Conservation (phyloP, 768 basidiomycete genomes). For the Dacryopinax primogenitus region DNA sequence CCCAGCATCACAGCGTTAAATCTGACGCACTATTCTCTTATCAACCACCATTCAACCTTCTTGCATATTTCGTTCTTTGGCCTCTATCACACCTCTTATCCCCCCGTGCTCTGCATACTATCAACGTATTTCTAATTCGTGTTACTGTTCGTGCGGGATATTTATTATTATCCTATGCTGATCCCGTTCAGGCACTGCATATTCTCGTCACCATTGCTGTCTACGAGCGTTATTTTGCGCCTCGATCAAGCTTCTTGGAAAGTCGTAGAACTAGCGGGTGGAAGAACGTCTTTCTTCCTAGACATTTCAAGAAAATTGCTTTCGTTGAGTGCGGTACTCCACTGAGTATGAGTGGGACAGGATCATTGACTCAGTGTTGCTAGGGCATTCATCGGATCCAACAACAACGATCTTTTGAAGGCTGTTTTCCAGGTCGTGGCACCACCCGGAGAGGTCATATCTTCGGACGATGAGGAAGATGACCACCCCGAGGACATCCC, state of each 20-base stretch:
- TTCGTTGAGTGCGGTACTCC: slow-evolving; percentile 38
- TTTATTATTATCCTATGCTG: background rate
- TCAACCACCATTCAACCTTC: slow-evolving; percentile 76
- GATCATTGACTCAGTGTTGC: background rate
- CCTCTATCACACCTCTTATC: slow-evolving; percentile 63
- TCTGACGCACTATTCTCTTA: slow-evolving; percentile 84
- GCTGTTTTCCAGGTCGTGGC: slow-evolving; percentile 64
- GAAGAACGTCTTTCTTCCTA: slow-evolving; percentile 51
- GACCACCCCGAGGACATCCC: background rate
- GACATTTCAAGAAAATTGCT: slow-evolving; percentile 59
- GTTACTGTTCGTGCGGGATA: slow-evolving; percentile 41
- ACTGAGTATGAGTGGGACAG: slow-evolving; percentile 4
- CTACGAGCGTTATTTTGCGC: slow-evolving; percentile 62
- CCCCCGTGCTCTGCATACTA: slow-evolving; percentile 64
- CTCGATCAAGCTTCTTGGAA: slow-evolving; percentile 40
- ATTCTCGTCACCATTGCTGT: slow-evolving; percentile 59
- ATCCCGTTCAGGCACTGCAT: slow-evolving; percentile 48
- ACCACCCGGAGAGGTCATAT: slow-evolving; percentile 1
- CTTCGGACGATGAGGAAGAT: slow-evolving; percentile 10
- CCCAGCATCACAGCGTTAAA: slow-evolving; percentile 47
- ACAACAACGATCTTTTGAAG: slow-evolving; percentile 53
- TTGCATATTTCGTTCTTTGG: slow-evolving; percentile 68
- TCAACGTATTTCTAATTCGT: slow-evolving; percentile 77
- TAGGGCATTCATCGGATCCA: slow-evolving; percentile 52
- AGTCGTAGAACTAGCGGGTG: slow-evolving; percentile 38